phyloP scores from a whole-genome alignment of 768 basidiomycete genomes.

The Boletus pseudo-olivaceus region DNA sequence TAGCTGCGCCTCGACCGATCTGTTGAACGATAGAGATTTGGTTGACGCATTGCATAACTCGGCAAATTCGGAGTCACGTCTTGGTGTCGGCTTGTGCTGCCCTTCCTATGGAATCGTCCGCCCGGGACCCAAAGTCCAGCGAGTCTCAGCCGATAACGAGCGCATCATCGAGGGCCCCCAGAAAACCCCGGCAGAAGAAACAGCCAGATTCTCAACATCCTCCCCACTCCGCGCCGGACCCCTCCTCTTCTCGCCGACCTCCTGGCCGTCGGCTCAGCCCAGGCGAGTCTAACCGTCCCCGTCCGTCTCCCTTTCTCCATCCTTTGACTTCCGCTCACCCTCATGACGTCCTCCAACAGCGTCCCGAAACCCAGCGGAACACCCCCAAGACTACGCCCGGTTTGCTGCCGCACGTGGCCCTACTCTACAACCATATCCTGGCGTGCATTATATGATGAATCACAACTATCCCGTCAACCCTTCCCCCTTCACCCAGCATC shows the following conservation, averaged over 20 bases:
- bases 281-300: constrained; percentile 16
- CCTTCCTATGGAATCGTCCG: constrained; percentile 47
- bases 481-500: constrained; percentile 44
- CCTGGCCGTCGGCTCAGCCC: constrained; percentile 27
- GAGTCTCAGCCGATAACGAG: constrained; percentile 41
- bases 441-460: constrained; percentile 63
- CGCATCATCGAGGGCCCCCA: constrained; percentile 36
- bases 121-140: constrained; percentile 42
- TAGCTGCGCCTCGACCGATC: constrained; percentile 9
- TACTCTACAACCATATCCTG: constrained; percentile 53
- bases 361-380: constrained; percentile 18
- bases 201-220: constrained; percentile 31
- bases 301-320: constrained; percentile 14
- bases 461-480: constrained; percentile 62
- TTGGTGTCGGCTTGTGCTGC: constrained; percentile 19
- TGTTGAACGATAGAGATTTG: constrained; percentile 8
- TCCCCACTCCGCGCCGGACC: constrained; percentile 15
- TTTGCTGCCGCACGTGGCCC: constrained; percentile 38
- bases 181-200: constrained; percentile 55
- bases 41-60: constrained; percentile 19
- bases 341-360: constrained; percentile 12
- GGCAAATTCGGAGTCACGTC: constrained; percentile 33
- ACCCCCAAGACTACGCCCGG: constrained; percentile 26
- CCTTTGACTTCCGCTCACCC: background rate
- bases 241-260: constrained; percentile 25